Evolutionary conservation across 805 yeast genomes (phyloP), one percentile per base, ranked within the genome.

Genomic region (Suhomyces pyralidae): DNA sequence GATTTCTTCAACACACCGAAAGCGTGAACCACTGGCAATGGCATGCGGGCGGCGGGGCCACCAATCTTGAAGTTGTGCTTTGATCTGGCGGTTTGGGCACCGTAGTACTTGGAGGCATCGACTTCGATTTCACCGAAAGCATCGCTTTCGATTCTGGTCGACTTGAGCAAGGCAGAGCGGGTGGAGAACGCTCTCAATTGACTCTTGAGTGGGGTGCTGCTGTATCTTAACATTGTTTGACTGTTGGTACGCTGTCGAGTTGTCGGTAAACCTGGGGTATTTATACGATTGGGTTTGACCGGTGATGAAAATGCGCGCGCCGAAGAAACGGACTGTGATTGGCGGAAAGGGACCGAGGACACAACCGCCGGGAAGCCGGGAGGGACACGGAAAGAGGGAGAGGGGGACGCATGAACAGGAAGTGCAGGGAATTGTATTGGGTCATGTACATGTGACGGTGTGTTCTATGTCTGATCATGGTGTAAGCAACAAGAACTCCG

Each of bases 111-210:
- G 63, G 88, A 81, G 58, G 83, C 76, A 54, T 89, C 91, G 49
- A 93, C 99, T 69, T 91, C 90, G 66, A 94, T 88, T 68, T 90
- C 97, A 62, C 99, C 99, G 66, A 93, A 94, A 49, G 98, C 98
- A 75, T 93, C 99, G 54, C 90, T 81, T 72, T 93, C 99, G 52
- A 81, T 82, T 77, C 99, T 83, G 57, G 73, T 66, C 51, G 64
- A 22, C 45, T 49, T 50, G 40, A 53, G 49, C 24, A 58, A 54
- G 38, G 48, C 46, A 26, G 55, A 45, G n/a, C 71, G 54, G 9
- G 68, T 49, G n/a, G 74, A 61, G 52, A 73, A 66, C 44, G 57
- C 51, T 66, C 76, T 68, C 24, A 60, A 24, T 46, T 52, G 61
- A 12, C 48, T 9, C 25, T 54, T 53, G 26, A 50, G 51, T 17